Base-by-base conservation (phyloP, 139 green algal genomes). In the Chlamydomonas sp. region DNA sequence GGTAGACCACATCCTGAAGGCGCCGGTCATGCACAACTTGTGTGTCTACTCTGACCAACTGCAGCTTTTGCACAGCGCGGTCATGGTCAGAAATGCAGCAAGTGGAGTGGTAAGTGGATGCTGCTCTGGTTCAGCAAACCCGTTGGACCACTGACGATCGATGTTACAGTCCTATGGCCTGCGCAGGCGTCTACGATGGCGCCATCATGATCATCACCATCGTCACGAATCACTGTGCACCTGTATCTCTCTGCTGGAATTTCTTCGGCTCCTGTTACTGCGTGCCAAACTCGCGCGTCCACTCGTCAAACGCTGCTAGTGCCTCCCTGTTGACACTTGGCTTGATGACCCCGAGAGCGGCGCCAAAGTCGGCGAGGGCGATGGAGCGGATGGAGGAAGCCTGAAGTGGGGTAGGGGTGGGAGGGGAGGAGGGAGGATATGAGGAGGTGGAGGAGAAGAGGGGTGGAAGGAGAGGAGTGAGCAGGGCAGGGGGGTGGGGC, bases 211-310 rank as follows among this genome's bases (percentile, higher is more conserved):
- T n/a, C n/a, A n/a, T n/a, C n/a, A n/a, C n/a, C n/a, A n/a, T n/a
- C n/a, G n/a, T n/a, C n/a, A n/a, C n/a, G n/a, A n/a, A n/a, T n/a
- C n/a, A n/a, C n/a, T n/a, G n/a, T n/a, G n/a, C n/a, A n/a, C n/a
- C n/a, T n/a, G n/a, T n/a, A n/a, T n/a, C n/a, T n/a, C n/a, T n/a
- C 47, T 57, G 47, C 47, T 28, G 47, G 20, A 57, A 57, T 22
- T 28, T 28, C 16, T 28, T 16, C 47, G 22, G 47, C 47, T 57
- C 20, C 47, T 26, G 6, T 64, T 20, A 64, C 54, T 64, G 54
- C 31, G 82, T 83, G 3, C 88, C 88, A 69, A 76, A 94, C 37
- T 87, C 76, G 1, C 38, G 20, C 20, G 86, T 91, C 76, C 88
- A 94, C 4, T 82, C 61, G 43, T 89, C 81, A 68, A 86, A 89